Conservation (phyloP, 352 stramenopile genomes). For the Saprolegnia diclina region DNA sequence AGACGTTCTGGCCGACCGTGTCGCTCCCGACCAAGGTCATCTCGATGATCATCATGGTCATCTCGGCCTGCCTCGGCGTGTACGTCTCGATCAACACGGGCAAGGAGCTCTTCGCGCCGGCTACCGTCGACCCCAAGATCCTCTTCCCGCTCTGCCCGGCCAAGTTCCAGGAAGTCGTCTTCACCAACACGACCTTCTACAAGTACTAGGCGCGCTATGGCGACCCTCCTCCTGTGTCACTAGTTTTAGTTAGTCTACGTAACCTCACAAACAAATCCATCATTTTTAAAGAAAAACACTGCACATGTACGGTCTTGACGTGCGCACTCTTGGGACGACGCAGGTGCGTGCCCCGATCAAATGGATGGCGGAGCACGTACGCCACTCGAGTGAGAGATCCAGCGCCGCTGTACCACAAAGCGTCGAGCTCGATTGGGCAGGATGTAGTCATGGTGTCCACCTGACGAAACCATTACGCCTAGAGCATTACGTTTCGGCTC, state of each 20-base stretch:
- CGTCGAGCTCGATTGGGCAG: no score
- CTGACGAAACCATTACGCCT: no score
- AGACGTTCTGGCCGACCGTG: conserved; percentile 24
- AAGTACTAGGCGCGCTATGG: background rate
- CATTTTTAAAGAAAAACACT: no score
- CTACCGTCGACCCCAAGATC: background rate
- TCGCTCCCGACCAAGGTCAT: conserved; percentile 22
- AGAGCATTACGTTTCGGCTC: no score
- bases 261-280: no score
- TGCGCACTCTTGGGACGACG: no score
- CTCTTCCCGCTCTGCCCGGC: conserved; percentile 30
- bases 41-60: conserved; percentile 26
- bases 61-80: conserved; percentile 20
- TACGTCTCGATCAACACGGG: conserved; percentile 27
- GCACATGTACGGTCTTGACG: no score
- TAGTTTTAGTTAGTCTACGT: background rate
- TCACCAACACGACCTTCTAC: conserved; percentile 32
- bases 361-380: no score
- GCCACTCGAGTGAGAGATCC: no score
- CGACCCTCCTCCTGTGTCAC: background rate
- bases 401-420: no score
- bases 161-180: conserved; percentile 30
- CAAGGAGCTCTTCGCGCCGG: conserved; percentile 25
- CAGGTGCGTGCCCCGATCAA: no score
- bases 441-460: no score